Conservation (phyloP, 2,329 filamentous ascomycete species). For the Pyricularia sp. region DNA sequence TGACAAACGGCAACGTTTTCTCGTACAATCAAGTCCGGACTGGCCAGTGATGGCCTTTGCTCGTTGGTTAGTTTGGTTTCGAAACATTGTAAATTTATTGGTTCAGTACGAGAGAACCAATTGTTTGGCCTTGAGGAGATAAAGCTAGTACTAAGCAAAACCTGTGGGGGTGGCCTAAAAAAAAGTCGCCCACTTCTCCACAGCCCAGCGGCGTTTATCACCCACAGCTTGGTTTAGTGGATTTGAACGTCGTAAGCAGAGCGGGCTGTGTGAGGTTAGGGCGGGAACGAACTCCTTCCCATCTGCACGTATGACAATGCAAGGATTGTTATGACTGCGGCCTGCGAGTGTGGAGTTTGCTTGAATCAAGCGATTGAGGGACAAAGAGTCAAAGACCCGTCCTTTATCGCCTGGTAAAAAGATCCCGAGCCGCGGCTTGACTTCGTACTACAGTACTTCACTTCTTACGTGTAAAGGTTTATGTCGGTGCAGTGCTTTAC, state of each 20-base stretch:
- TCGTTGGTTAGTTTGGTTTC: not conserved
- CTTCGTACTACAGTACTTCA: no score
- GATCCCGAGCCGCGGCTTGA: no score
- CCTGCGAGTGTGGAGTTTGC: no score
- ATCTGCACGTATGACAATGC: no score
- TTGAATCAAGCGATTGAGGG: no score
- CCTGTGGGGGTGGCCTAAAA: not conserved
- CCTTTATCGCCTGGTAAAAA: no score
- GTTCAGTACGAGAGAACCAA: not conserved
- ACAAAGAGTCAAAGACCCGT: no score
- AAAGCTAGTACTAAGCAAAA: not conserved
- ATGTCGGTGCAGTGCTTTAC: no score
- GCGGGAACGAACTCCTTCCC: no score
- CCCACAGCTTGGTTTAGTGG: not conserved
- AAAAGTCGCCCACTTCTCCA: not conserved
- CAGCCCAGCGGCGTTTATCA: not conserved
- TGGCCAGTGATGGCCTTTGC: not conserved
- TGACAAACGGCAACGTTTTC: not conserved
- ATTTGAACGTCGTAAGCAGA: not conserved
- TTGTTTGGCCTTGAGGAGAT: not conserved
- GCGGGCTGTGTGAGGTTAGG: not conserved
- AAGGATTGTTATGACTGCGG: no score
- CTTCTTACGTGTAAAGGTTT: no score
- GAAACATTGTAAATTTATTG: not conserved
- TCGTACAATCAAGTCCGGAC: not conserved